Conservation (phyloP, 2,329 filamentous ascomycete species). For the Penicillium vulpinum region DNA sequence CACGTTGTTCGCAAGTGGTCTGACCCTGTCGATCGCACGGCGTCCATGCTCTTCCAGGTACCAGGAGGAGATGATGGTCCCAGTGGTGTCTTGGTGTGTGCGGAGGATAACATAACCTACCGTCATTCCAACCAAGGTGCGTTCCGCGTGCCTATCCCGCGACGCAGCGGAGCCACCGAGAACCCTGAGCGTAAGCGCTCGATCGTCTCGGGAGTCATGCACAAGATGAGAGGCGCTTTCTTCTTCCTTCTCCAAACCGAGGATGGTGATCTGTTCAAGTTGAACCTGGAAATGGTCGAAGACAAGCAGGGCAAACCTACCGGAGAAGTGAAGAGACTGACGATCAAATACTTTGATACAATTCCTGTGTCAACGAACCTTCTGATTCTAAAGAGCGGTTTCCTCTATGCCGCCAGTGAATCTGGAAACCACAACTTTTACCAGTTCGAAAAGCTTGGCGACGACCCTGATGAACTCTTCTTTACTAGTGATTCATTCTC, state of each 20-base stretch:
- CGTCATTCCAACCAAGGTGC: conserved; percentile 93
- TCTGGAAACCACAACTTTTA: conserved; percentile 94
- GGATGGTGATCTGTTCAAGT: conserved; percentile 97
- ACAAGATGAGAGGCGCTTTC: conserved; percentile 93
- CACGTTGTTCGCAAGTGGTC: conserved; percentile 97
- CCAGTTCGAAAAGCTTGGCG: conserved; percentile 94
- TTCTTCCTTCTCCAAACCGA: conserved; percentile 96
- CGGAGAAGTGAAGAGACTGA: conserved; percentile 77
- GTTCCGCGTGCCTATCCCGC: conserved; percentile 84
- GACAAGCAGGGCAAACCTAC: conserved; percentile 74
- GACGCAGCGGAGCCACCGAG: conserved; percentile 82
- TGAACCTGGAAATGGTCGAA: conserved; percentile 87
- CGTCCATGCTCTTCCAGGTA: conserved; percentile 89
- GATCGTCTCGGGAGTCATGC: conserved; percentile 92
- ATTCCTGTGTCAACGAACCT: conserved; percentile 84
- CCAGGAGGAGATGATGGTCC: conserved; percentile 91
- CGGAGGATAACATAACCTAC: conserved; percentile 92
- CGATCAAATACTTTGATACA: conserved; percentile 98
- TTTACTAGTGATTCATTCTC: conserved; percentile 82
- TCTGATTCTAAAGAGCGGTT: conserved; percentile 92
- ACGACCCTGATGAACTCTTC: conserved; percentile 87
- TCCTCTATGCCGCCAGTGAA: conserved; percentile 88
- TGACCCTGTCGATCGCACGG: conserved; percentile 85
- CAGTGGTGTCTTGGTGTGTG: conserved; percentile 91
- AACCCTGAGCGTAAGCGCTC: conserved; percentile 86